A percentile compares a stretch with the other conserved stretches of the same genome.
These are phyloP conservation scores for Ophiostoma himal-ulmi DNA, from an alignment of 2,329 filamentous ascomycete species.

Conservation along the genomic window DNA sequence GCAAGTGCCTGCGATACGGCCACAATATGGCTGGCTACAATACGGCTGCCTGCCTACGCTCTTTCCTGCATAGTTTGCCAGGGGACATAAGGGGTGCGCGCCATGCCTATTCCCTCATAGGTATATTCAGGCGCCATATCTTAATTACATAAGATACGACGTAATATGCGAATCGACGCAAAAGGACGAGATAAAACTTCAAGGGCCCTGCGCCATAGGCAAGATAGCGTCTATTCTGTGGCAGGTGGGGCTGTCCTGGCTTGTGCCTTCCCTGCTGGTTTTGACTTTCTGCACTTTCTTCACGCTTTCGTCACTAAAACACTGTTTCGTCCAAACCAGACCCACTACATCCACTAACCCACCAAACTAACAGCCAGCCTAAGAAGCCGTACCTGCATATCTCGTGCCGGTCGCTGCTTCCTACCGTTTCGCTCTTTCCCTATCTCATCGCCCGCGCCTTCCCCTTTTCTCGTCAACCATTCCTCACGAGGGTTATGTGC, in stretches of 20 bases:
- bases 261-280: neutral
- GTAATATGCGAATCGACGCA: neutral
- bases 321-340: neutral
- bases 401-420: constrained; percentile 2
- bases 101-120: neutral
- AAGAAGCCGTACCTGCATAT: neutral
- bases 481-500: constrained; percentile 8
- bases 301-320: neutral
- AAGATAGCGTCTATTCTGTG: neutral
- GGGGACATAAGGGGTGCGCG: too few species aligned
- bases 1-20: too few species aligned
- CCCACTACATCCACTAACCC: neutral
- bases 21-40: neutral
- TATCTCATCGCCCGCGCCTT: neutral
- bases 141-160: neutral
- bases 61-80: too few species aligned
- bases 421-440: constrained; percentile 14
- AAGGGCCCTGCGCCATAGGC: neutral
- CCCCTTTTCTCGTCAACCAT: constrained; percentile 2
- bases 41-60: neutral
- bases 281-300: neutral
- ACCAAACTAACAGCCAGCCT: neutral
- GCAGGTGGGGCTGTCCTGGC: neutral
- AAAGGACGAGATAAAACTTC: neutral
- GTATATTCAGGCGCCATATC: neutral